Evolutionary conservation across 345 rosid species (phyloP), one percentile per base, ranked within the genome.

Genomic region (Geranium brycei): DNA sequence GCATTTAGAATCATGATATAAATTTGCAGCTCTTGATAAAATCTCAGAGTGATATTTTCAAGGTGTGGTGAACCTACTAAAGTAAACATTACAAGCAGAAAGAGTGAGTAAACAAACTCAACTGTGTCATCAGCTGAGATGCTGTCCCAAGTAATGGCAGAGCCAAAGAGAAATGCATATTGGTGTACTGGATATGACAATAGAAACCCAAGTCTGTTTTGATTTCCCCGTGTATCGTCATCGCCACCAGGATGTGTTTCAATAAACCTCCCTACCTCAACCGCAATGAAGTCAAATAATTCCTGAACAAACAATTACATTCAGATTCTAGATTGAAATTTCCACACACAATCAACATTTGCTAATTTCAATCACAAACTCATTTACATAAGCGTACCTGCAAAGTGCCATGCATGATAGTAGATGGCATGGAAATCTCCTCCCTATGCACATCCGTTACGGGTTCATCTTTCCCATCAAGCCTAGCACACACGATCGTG

Each of bases 391-490:
- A 35, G 10, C 10, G 10, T 35, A 35, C 41, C 41, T 35, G 41
- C 41, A 35, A 35, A 35, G 41, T 35, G 41, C 70, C 66, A 17
- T 28, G 56, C 60, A 76, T 66, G 53, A 80, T 69, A 66, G 78
- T 19, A 12, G 73, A 28, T 16, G 87, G 86, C 30, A 82, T 66
- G 3, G 83, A 61, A 38, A 88, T 68, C 69, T 88, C 83, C 51
- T 78, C 78, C 69, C 82, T 74, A 2, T 66, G 72, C 3, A 88
- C 58, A 59, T 80, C 80, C 41, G 80, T 76, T 7, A 85, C 31
- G 12, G 89, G 86, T 58, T 82, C 82, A 57, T 76, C 68, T 32
- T 77, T 82, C 19, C 89, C 87, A 28, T 70, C 76, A 51, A 83
- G 78, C 15, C 69, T 67, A 1, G 82, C 91, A 58, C 85, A 76